These are phyloP conservation scores for Tremellales sp. DNA, from an alignment of 1,284 basidiomycete genomes.

Conservation along the genomic window DNA sequence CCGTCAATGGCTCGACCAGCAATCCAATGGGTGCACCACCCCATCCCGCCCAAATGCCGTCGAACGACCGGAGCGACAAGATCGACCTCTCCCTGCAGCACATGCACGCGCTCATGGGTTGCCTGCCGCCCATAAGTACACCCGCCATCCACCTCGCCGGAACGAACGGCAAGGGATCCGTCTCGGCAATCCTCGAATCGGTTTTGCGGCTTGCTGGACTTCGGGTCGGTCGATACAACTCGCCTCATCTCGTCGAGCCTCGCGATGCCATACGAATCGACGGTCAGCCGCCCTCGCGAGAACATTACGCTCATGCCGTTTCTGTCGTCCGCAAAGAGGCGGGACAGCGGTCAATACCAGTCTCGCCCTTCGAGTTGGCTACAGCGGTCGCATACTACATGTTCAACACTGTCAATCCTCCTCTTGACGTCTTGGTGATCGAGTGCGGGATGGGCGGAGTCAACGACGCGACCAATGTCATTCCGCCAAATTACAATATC, in stretches of 20 bases:
- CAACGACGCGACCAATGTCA: slow-evolving; percentile 88
- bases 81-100: slow-evolving; percentile 77
- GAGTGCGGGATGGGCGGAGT: slow-evolving; percentile 95
- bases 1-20: not conserved
- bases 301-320: slow-evolving; percentile 56
- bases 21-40: no score
- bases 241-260: slow-evolving; percentile 78
- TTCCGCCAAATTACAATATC: slow-evolving; percentile 65
- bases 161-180: slow-evolving; percentile 96
- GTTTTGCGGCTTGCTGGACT: slow-evolving; percentile 61
- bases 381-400: slow-evolving; percentile 69
- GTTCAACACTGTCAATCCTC: slow-evolving; percentile 58
- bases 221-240: slow-evolving; percentile 81
- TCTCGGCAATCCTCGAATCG: slow-evolving; percentile 75
- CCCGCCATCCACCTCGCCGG: slow-evolving; percentile 91
- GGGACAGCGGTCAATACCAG: slow-evolving; percentile 50
- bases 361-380: slow-evolving; percentile 78
- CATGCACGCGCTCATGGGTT: slow-evolving; percentile 58
- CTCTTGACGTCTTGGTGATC: slow-evolving; percentile 75
- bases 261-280: slow-evolving; percentile 74
- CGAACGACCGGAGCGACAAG: slow-evolving; percentile 22
- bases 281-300: slow-evolving; percentile 55
- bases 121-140: slow-evolving; percentile 64
- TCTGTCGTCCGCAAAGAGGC: slow-evolving; percentile 57
- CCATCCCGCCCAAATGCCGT: not conserved